These are phyloP conservation scores for Perkinsus marinus DNA, from an alignment of 169 alveolate species.

Conservation along the genomic window DNA sequence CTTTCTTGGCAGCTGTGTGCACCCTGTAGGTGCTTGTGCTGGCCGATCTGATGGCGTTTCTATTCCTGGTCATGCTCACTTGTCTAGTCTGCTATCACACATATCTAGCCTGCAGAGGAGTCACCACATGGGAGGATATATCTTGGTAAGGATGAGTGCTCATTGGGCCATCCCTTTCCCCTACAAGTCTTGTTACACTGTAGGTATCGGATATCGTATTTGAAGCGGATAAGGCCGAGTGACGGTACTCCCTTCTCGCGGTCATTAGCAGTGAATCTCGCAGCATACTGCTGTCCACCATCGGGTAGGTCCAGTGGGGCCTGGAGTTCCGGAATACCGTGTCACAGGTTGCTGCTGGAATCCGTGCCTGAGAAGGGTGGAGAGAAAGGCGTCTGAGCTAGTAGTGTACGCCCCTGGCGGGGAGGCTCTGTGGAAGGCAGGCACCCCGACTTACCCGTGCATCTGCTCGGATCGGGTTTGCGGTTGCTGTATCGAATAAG, in stretches of 20 bases:
- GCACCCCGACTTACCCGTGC: background rate
- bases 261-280: background rate
- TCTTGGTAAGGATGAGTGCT: background rate
- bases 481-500: background rate
- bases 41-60: background rate
- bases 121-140: background rate
- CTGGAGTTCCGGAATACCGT: background rate
- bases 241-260: background rate
- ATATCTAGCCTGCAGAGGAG: background rate
- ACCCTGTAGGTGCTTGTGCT: background rate
- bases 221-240: background rate
- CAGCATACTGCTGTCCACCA: background rate
- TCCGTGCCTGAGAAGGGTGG: background rate
- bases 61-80: background rate
- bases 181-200: too few relatives aligned
- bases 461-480: background rate
- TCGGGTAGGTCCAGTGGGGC: background rate
- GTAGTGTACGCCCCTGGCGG: background rate
- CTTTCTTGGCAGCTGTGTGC: too few relatives aligned
- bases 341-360: background rate
- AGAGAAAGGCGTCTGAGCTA: background rate
- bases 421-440: background rate
- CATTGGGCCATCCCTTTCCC: background rate
- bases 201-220: background rate
- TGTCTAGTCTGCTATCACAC: background rate